A percentile compares a stretch with the other conserved stretches of the same genome.
phyloP scores from a whole-genome alignment of 345 rosid species.

The Citrus sinensis region DNA sequence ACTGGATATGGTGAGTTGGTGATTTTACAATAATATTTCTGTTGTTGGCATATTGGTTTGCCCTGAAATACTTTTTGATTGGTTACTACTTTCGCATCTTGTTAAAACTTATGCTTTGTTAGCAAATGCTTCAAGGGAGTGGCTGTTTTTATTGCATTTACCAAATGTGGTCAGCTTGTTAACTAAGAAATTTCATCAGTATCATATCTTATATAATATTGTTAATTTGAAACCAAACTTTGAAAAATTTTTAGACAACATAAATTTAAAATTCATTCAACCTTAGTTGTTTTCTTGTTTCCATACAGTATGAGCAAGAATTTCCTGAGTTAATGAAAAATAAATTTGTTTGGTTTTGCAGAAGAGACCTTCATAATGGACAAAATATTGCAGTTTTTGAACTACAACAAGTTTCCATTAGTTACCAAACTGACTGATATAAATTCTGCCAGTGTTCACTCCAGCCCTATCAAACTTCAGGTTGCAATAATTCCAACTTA shows the following conservation, averaged over 20 bases:
- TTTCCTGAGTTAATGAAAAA: slow-evolving; percentile 6
- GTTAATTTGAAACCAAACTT: neutral
- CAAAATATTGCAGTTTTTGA: slow-evolving; percentile 60
- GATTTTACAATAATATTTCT: neutral
- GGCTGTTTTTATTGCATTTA: neutral
- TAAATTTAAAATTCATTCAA: neutral
- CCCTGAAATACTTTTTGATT: neutral
- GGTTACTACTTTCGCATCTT: neutral
- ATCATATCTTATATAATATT: neutral
- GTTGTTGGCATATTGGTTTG: neutral
- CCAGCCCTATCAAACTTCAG: slow-evolving; percentile 79
- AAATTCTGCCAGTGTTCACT: slow-evolving; percentile 66
- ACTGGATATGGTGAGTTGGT: slow-evolving; percentile 59
- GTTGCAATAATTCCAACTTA: slow-evolving; percentile 28
- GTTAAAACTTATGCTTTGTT: neutral
- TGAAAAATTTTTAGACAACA: neutral
- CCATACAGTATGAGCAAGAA: neutral
- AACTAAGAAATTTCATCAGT: neutral
- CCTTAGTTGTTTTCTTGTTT: neutral
- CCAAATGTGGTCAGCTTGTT: neutral
- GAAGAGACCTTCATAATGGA: slow-evolving; percentile 56
- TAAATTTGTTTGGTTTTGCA: slow-evolving; percentile 34
- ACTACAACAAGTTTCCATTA: slow-evolving; percentile 73
- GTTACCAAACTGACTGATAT: slow-evolving; percentile 70
- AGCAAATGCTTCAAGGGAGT: neutral